These are phyloP conservation scores for Lactifluus echinatus DNA, from an alignment of 768 basidiomycete species.

Conservation along the genomic window DNA sequence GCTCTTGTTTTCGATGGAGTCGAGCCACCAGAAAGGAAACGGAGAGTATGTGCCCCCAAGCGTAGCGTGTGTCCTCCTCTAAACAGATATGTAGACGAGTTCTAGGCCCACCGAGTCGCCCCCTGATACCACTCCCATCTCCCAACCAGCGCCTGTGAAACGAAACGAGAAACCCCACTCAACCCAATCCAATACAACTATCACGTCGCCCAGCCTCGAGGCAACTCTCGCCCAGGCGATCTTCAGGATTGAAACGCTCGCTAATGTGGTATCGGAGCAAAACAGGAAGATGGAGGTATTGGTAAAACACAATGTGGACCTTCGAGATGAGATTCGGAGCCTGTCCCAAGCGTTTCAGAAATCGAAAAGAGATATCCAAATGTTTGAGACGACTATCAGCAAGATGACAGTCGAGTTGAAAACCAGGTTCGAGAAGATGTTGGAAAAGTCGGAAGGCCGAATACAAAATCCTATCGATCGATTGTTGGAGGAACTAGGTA, in stretches of 20 bases:
- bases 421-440: neutral
- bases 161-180: neutral
- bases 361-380: conserved; percentile 11
- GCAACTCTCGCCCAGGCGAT: neutral
- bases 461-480: conserved; percentile 5
- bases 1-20: conserved; percentile 5
- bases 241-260: neutral
- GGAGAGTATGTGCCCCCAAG: neutral
- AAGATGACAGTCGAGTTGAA: neutral
- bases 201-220: neutral
- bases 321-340: neutral
- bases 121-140: neutral
- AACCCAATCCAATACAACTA: neutral
- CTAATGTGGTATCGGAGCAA: neutral
- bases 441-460: conserved; percentile 4
- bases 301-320: neutral
- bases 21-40: conserved; percentile 7
- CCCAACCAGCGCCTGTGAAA: neutral
- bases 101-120: neutral
- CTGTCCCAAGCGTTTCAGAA: neutral
- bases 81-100: neutral
- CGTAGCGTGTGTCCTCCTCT: neutral
- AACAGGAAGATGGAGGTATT: neutral
- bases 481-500: conserved; percentile 7
- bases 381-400: neutral